Evolutionary conservation across 169 alveolate genomes (phyloP).

Genomic region (Plasmodium vivax): DNA sequence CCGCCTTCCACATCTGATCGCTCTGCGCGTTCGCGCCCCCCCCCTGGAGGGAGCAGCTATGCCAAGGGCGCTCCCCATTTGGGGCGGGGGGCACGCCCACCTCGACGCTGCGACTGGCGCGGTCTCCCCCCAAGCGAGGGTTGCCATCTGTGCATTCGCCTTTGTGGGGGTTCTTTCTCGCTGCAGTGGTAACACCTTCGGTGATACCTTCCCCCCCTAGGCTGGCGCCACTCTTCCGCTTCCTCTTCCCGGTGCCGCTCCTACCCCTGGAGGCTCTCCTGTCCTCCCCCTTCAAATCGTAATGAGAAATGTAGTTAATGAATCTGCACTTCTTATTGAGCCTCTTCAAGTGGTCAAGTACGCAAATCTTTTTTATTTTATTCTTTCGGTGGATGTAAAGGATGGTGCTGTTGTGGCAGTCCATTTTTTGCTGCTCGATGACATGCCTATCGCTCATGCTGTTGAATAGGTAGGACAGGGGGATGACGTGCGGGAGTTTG

Average conservation of each 20-base stretch:
- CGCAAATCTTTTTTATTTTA: conserved; percentile 46
- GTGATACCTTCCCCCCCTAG: not conserved
- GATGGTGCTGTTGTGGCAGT: conserved; percentile 20
- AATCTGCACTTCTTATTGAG: conserved; percentile 45
- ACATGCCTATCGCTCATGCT: conserved; percentile 19
- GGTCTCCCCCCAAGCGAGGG: not conserved
- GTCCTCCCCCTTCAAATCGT: conserved; percentile 1
- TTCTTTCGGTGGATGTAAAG: conserved; percentile 42
- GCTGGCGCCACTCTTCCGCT: not conserved
- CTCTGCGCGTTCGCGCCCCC: not conserved
- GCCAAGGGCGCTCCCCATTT: not conserved
- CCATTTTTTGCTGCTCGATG: conserved; percentile 35
- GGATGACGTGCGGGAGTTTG: conserved; percentile 39
- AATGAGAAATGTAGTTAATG: conserved; percentile 38
- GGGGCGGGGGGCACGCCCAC: not conserved
- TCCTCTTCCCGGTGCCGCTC: not conserved
- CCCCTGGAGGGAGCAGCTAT: not conserved
- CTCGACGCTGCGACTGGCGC: not conserved
- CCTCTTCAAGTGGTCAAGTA: conserved; percentile 45
- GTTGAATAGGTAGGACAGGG: conserved; percentile 29
- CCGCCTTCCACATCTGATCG: not conserved
- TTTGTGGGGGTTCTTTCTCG: not conserved
- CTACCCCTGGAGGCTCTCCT: not conserved
- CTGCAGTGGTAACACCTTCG: not conserved
- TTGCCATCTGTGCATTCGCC: not conserved